Conservation (phyloP, 208 protist genomes). For the Acanthamoeba healyi region DNA sequence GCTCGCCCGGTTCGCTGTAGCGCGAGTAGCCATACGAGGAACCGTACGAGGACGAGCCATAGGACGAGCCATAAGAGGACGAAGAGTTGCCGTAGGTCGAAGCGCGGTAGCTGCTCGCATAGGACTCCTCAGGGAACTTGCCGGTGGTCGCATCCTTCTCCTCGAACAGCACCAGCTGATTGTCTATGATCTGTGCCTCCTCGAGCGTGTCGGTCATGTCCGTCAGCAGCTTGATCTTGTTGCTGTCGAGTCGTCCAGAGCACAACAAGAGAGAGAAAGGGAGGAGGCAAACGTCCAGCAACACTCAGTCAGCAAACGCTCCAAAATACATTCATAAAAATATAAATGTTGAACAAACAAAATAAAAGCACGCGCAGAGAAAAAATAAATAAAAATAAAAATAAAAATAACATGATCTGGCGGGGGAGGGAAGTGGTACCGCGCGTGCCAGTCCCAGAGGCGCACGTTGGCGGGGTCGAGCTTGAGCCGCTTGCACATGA, state of each 20-base stretch:
- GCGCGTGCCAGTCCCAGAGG: constrained; percentile 35
- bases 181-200: constrained; percentile 54
- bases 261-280: neutral
- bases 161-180: constrained; percentile 57
- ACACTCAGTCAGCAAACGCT: neutral
- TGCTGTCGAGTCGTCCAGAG: neutral
- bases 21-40: constrained; percentile 1
- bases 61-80: neutral
- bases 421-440: neutral
- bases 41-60: neutral
- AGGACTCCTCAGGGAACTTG: constrained; percentile 63
- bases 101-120: constrained; percentile 4
- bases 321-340: neutral
- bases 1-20: constrained; percentile 48
- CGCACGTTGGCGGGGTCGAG: constrained; percentile 36
- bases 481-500: constrained; percentile 53
- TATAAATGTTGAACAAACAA: neutral
- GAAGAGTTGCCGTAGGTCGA: constrained; percentile 47
- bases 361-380: too few relatives aligned
- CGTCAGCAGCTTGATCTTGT: constrained; percentile 65
- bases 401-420: too few relatives aligned
- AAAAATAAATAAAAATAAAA: constrained; percentile 39
- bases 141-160: constrained; percentile 37
- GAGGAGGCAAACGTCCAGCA: neutral
- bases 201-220: constrained; percentile 49